Evolutionary conservation across 2,329 filamentous ascomycete species (phyloP), one percentile per base, ranked within the genome.

Genomic region (Thielaviopsis punctulata): DNA sequence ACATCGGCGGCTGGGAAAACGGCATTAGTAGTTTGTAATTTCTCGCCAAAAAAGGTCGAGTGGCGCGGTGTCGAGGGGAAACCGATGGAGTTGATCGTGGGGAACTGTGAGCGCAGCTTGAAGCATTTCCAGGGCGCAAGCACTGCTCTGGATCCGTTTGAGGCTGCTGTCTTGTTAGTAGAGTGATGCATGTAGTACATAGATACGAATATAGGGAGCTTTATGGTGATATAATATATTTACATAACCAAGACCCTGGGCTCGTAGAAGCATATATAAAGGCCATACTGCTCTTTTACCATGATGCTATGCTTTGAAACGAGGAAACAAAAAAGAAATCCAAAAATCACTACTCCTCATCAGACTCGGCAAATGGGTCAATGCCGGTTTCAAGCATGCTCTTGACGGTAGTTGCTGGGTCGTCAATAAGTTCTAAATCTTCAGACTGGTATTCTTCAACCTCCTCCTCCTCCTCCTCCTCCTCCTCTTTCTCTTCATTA

Each of bases 1-100:
- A 60, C 53, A 48, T 62, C 64, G 2, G 53, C 57, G 10, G 60
- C 58, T 19, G 64, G 64, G 0, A 59, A 61, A 13, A 57, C 58
- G 7, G 67, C 64, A 6, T 59, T 69, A 18, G 55, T 69, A 2
- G 62, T 63, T 12, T 68, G 64, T 55, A 69, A 68, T 60, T 69
- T 69, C 51, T 62, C 64, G 1, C 57, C 55, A 4, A 60, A 65
- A 36, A 49, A 56, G 2, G 62, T 67, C 2, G 55, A 53, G 4
- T 68, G 67, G 67, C n/a, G 7, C 22, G 27, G 19, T 24, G 45
- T 61, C 45, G 58, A 59, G 3, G 55, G 55, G 10, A 57, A 58
- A 53, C 62, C 62, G 19, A 57, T 58, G 39, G 64, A 66, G 53
- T 59, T 69, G 8, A 48, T 69, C 24, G 52, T 65, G n/a, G 67